A percentile compares a stretch with the other conserved stretches of the same genome.
Evolutionary conservation across 129 eudicot species (phyloP).

Genomic region (Pseudognaphalium luteoalbum): DNA sequence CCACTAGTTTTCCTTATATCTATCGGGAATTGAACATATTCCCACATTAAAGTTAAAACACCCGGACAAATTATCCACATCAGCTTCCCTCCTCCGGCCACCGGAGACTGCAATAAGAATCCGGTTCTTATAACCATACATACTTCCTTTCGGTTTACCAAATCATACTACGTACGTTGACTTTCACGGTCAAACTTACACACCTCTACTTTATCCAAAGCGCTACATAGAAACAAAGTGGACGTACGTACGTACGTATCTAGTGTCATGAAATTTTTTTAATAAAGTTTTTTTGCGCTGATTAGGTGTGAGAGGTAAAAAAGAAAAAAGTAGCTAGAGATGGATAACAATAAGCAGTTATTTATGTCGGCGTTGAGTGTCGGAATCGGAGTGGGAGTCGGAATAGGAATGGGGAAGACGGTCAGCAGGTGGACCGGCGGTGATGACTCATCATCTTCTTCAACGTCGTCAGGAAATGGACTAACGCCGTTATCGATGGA

Average conservation of each 20-base stretch:
- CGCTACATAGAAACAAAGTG: too few relatives aligned
- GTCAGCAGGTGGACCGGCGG: slow-evolving; percentile 60
- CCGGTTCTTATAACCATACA: neutral
- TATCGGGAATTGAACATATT: too few relatives aligned
- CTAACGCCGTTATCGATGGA: slow-evolving; percentile 63
- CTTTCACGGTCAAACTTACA: too few relatives aligned
- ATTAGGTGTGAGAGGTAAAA: too few relatives aligned
- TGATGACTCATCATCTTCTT: slow-evolving; percentile 6
- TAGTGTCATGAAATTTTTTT: too few relatives aligned
- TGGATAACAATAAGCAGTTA: slow-evolving; percentile 66
- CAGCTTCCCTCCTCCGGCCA: neutral
- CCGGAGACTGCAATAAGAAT: neutral
- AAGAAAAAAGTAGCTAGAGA: neutral
- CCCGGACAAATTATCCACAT: neutral
- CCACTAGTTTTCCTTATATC: too few relatives aligned
- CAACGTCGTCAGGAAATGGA: slow-evolving; percentile 20
- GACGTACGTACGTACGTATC: too few relatives aligned
- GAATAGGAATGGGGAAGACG: slow-evolving; percentile 85
- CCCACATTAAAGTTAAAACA: too few relatives aligned
- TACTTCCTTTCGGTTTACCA: neutral
- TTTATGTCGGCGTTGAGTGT: slow-evolving; percentile 87
- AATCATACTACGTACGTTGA: too few relatives aligned
- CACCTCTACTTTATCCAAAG: too few relatives aligned
- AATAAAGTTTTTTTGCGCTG: too few relatives aligned
- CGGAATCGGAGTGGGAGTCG: slow-evolving; percentile 92